phyloP scores from a whole-genome alignment of 805 yeast species.

The Lipomyces spencermartinsiae region DNA sequence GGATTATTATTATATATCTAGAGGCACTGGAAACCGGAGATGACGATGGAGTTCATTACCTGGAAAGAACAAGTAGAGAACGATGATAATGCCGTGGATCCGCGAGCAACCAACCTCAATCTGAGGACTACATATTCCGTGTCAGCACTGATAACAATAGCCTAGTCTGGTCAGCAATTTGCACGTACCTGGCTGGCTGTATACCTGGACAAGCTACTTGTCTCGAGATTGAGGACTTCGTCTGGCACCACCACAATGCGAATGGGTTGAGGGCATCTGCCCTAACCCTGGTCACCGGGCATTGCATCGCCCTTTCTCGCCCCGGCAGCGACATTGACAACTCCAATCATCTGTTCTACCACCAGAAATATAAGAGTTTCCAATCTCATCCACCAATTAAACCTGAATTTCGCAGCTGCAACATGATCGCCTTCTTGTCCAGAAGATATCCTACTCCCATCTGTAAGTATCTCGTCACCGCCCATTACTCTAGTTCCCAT shows the following conservation, averaged over 20 bases:
- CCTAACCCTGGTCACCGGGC: background rate
- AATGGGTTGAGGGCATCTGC: background rate
- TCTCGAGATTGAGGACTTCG: background rate
- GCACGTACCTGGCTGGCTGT: background rate
- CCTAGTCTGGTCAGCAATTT: background rate
- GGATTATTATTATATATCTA: background rate
- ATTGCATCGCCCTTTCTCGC: background rate
- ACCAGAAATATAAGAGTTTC: background rate
- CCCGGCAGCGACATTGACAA: background rate
- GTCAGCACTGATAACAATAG: background rate
- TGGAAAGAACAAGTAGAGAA: background rate
- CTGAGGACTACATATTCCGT: background rate
- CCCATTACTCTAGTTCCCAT: background rate
- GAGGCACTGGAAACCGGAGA: background rate
- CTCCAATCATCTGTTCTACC: no score
- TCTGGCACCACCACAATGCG: no score
- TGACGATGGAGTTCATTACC: background rate
- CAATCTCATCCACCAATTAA: background rate
- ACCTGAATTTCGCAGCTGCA: background rate
- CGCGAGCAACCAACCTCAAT: background rate
- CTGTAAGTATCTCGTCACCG: slow-evolving; percentile 36
- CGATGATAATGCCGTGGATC: background rate
- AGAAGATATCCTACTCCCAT: slow-evolving; percentile 43
- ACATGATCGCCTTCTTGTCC: slow-evolving; percentile 18
- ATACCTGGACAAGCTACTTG: background rate